Percentiles rank a stretch among this genome's conserved stretches.
Conservation (phyloP, 2,329 filamentous ascomycete genomes). For the Pyrenophora seminiperda region DNA sequence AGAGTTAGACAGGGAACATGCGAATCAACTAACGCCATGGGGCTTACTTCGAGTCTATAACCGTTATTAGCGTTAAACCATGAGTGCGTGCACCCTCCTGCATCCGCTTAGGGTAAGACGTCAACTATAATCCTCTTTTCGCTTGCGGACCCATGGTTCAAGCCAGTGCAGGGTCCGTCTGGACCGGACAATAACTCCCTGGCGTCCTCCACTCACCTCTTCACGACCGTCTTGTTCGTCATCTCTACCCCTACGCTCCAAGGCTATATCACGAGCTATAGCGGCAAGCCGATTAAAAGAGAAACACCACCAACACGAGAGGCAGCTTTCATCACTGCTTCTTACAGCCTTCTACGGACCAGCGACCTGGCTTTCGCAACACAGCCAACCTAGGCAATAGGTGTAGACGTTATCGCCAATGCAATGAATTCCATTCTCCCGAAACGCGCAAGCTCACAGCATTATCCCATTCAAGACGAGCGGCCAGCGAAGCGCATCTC, state of each 20-base stretch:
- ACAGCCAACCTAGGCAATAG: not conserved
- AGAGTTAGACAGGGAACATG: constrained; percentile 6
- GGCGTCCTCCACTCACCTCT: constrained; percentile 5
- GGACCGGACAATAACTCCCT: constrained; percentile 4
- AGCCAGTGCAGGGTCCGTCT: not conserved
- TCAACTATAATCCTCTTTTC: constrained; percentile 8
- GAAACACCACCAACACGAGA: not conserved
- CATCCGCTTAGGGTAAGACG: constrained; percentile 6
- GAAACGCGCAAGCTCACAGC: constrained; percentile 25
- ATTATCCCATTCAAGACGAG: constrained; percentile 32
- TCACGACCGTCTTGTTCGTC: not conserved
- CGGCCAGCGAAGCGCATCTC: constrained; percentile 50
- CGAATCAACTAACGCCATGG: constrained; percentile 13
- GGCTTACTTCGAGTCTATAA: constrained; percentile 15
- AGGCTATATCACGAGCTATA: constrained; percentile 9
- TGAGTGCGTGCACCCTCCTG: constrained; percentile 23
- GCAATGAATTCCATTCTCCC: constrained; percentile 37
- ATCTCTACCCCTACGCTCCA: constrained; percentile 3
- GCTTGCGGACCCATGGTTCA: not conserved
- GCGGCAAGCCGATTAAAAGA: constrained; percentile 12
- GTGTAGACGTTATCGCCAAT: not conserved
- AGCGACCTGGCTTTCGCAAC: not conserved
- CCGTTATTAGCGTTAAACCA: constrained; percentile 26
- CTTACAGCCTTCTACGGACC: not conserved
- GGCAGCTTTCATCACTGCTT: not conserved